Evolutionary conservation across 257 asterid species (phyloP).

Genomic region (Nicotiana noctiflora): DNA sequence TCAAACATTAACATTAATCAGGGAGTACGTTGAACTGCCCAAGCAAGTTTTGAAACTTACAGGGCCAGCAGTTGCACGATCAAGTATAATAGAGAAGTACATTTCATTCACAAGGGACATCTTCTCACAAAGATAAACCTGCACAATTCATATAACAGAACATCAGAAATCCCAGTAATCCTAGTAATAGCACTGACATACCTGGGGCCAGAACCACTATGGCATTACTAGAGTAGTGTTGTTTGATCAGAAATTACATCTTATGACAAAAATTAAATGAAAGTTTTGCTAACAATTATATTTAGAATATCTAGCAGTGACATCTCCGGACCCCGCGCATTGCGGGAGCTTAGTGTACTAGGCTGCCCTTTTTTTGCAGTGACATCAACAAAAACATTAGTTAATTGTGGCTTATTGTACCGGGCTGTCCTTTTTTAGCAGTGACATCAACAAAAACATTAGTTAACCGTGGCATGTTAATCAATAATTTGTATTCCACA

Average conservation of each 20-base stretch:
- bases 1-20: neutral
- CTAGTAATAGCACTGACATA: neutral
- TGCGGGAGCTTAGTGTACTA: too few species aligned
- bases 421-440: neutral
- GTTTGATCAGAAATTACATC: neutral
- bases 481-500: neutral
- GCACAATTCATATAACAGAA: conserved; percentile 10
- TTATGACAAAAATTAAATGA: neutral
- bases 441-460: neutral
- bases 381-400: too few species aligned
- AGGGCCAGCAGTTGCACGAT: conserved; percentile 88
- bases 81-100: conserved; percentile 96
- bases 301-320: neutral
- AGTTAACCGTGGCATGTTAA: neutral
- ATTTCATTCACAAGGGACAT: conserved; percentile 88
- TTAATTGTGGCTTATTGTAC: too few species aligned
- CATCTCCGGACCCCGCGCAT: neutral
- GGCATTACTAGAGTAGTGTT: neutral
- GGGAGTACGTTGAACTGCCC: neutral
- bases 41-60: conserved; percentile 41
- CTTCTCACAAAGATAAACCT: conserved; percentile 91
- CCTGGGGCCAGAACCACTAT: neutral
- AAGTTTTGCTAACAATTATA: neutral
- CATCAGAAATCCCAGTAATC: neutral
- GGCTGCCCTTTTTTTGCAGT: too few species aligned